phyloP scores from a whole-genome alignment of 2,329 filamentous ascomycete species.

The Penicillium oxalicum region DNA sequence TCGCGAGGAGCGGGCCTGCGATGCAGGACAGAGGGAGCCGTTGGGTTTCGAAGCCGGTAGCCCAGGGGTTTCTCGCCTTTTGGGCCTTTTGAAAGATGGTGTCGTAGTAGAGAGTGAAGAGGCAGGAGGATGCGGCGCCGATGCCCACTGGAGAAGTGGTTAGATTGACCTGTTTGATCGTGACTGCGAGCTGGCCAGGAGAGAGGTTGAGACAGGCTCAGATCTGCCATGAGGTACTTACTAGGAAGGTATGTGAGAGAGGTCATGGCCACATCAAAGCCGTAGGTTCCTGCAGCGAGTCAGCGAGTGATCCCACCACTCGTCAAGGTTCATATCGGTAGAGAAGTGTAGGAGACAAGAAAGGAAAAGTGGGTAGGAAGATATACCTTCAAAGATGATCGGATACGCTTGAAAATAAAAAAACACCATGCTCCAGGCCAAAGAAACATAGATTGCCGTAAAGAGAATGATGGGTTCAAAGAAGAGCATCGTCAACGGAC shows the following conservation, averaged over 20 bases:
- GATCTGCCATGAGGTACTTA: slow-evolving; percentile 10
- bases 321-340: too few species aligned
- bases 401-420: slow-evolving; percentile 74
- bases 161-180: too few species aligned
- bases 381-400: slow-evolving; percentile 55
- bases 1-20: slow-evolving; percentile 59
- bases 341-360: too few species aligned
- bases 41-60: slow-evolving; percentile 52
- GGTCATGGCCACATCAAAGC: slow-evolving; percentile 57
- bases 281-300: slow-evolving; percentile 47
- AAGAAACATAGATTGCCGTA: slow-evolving; percentile 63
- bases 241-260: slow-evolving; percentile 63
- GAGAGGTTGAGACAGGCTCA: too few species aligned
- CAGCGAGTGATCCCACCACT: too few species aligned
- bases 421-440: slow-evolving; percentile 63
- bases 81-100: slow-evolving; percentile 50
- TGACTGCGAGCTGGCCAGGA: too few species aligned
- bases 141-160: slow-evolving; percentile 45
- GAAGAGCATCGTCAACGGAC: slow-evolving; percentile 65
- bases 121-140: slow-evolving; percentile 55
- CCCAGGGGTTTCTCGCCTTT: slow-evolving; percentile 50
- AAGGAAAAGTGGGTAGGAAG: too few species aligned
- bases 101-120: slow-evolving; percentile 63
- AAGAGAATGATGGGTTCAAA: slow-evolving; percentile 69
- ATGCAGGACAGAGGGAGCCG: slow-evolving; percentile 66